These are phyloP conservation scores for Cryphonectria radicalis DNA, from an alignment of 2,329 filamentous ascomycete species.

Conservation along the genomic window DNA sequence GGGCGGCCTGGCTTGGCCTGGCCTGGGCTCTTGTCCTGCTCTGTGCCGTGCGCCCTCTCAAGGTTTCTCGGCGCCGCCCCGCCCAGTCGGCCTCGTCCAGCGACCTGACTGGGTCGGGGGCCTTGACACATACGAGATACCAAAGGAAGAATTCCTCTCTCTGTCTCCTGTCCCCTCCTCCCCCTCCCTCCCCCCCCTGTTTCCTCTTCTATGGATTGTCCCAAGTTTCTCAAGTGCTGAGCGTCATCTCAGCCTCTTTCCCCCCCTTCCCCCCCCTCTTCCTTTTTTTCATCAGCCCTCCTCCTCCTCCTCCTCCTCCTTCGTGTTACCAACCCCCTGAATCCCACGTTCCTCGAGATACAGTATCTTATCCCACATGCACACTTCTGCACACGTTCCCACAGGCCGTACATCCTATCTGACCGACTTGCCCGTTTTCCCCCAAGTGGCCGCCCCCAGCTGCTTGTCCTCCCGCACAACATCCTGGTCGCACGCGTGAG, in stretches of 20 bases:
- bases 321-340: background rate
- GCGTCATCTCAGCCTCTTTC: constrained; percentile 4
- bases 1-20: background rate
- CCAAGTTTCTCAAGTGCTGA: background rate
- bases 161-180: too few species aligned
- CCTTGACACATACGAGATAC: background rate
- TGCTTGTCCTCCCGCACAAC: constrained; percentile 21
- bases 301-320: background rate
- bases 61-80: background rate
- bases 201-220: background rate
- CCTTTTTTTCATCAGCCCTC: background rate
- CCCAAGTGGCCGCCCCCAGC: constrained; percentile 18
- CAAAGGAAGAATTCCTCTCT: background rate
- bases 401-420: constrained; percentile 16
- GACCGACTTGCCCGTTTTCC: constrained; percentile 22
- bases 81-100: background rate
- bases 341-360: constrained; percentile 3
- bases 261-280: background rate
- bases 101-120: background rate
- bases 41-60: background rate
- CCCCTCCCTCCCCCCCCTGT: too few species aligned
- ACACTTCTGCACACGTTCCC: constrained; percentile 6
- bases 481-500: constrained; percentile 30
- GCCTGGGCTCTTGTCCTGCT: background rate
- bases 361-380: constrained; percentile 5